A percentile compares a stretch with the other conserved stretches of the same genome.
Evolutionary conservation across 305 asterid genomes (phyloP).

Genomic region (Ruellia speciosa): DNA sequence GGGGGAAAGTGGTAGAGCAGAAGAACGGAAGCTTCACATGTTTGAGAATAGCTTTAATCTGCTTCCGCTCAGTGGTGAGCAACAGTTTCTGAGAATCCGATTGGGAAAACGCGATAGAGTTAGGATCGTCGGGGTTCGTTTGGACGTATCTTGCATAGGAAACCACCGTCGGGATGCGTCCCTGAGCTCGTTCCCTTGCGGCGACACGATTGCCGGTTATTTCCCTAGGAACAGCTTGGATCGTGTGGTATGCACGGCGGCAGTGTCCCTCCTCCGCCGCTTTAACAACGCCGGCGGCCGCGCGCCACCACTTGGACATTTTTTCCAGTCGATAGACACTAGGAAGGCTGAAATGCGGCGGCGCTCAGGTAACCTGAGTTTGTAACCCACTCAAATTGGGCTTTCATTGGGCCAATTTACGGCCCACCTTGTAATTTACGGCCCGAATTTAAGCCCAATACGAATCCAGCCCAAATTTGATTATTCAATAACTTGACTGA

Average conservation of each 20-base stretch:
- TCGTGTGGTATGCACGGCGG: conserved; percentile 54
- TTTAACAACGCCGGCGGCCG: conserved; percentile 42
- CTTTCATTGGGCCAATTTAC: not conserved
- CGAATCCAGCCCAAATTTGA: no score
- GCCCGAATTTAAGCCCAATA: no score
- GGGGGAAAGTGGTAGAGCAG: conserved; percentile 73
- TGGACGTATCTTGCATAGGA: conserved; percentile 58
- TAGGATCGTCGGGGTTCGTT: conserved; percentile 44
- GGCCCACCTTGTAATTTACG: no score
- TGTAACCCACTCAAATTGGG: not conserved
- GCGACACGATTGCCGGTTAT: conserved; percentile 57
- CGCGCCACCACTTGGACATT: conserved; percentile 81
- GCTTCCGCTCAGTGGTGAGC: conserved; percentile 75
- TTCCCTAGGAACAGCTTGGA: conserved; percentile 81
- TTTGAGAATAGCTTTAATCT: conserved; percentile 66
- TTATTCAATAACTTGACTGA: no score
- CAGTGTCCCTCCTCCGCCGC: conserved; percentile 21
- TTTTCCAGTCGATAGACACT: not conserved
- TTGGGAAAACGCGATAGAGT: conserved; percentile 37
- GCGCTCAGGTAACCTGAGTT: not conserved
- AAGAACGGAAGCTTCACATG: conserved; percentile 52
- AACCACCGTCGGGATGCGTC: conserved; percentile 82
- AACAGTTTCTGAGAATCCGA: conserved; percentile 50
- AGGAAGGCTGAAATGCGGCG: not conserved
- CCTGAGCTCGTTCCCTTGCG: conserved; percentile 64